Evolutionary conservation across 1,284 basidiomycete species (phyloP).

Genomic region (Melanopsichium pennsylvanicum): DNA sequence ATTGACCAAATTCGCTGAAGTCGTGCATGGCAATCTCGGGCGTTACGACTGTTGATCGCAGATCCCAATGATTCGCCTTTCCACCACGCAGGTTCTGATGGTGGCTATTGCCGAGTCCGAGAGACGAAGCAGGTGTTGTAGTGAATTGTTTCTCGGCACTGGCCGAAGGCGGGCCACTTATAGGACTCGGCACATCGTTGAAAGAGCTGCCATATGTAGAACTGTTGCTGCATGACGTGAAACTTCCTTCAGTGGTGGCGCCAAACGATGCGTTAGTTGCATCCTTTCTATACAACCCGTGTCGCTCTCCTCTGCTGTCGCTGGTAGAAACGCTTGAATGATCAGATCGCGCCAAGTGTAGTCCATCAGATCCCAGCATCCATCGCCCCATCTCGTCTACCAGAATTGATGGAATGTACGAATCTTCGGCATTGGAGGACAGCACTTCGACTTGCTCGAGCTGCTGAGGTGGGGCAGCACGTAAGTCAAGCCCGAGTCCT

Average conservation of each 20-base stretch:
- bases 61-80: background rate
- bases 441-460: background rate
- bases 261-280: constrained; percentile 10
- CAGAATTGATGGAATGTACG: background rate
- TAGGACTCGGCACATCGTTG: constrained; percentile 2
- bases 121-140: constrained; percentile 14
- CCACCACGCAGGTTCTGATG: background rate
- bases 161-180: background rate
- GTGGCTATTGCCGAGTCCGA: constrained; percentile 4
- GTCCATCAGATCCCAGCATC: background rate
- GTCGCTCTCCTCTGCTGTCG: background rate
- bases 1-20: constrained; percentile 41
- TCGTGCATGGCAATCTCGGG: constrained; percentile 24
- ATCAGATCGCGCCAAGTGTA: background rate
- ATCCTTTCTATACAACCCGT: constrained; percentile 2
- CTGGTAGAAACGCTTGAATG: background rate
- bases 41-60: background rate
- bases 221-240: constrained; percentile 8
- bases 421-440: background rate
- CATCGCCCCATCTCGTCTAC: constrained; percentile 36
- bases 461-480: background rate
- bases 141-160: background rate
- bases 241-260: constrained; percentile 14
- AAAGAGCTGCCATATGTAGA: constrained; percentile 25
- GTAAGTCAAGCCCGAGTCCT: constrained; percentile 16